phyloP scores from a whole-genome alignment of 495 filamentous ascomycete genomes.

The Aspergillus homomorphus region DNA sequence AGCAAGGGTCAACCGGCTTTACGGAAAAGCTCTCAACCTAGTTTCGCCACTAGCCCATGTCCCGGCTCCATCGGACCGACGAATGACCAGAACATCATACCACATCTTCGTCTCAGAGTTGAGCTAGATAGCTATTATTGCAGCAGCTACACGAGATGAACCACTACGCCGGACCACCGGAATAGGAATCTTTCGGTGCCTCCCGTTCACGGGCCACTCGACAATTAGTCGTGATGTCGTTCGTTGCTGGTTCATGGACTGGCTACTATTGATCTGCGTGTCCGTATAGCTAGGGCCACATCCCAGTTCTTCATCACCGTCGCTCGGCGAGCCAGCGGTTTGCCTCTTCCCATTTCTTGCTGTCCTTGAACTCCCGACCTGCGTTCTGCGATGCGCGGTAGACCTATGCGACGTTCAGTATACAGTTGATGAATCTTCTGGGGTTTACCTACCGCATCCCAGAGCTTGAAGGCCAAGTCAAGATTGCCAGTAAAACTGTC shows the following conservation, averaged over 20 bases:
- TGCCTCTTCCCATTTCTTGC: constrained; percentile 61
- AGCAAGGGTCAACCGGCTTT: no score
- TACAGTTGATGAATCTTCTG: neutral
- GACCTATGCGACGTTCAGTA: constrained; percentile 36
- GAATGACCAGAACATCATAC: neutral
- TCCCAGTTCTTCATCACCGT: constrained; percentile 30
- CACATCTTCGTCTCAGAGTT: neutral
- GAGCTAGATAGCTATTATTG: neutral
- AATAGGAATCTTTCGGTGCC: neutral
- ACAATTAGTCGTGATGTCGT: constrained; percentile 1
- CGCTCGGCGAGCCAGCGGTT: constrained; percentile 59
- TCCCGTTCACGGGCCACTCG: neutral
- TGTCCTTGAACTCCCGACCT: constrained; percentile 61
- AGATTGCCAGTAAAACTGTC: constrained; percentile 74
- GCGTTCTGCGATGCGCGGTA: constrained; percentile 65
- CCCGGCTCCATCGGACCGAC: neutral
- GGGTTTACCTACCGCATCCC: constrained; percentile 63
- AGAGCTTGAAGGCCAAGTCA: constrained; percentile 75
- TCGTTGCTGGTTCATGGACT: neutral
- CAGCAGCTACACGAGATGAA: neutral
- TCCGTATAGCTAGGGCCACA: neutral
- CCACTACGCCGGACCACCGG: neutral
- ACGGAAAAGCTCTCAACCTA: no score
- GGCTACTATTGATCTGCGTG: neutral
- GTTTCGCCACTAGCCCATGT: neutral